These are phyloP conservation scores for Cucurbitaria berberidis DNA, from an alignment of 2,329 filamentous ascomycete genomes.

Conservation along the genomic window DNA sequence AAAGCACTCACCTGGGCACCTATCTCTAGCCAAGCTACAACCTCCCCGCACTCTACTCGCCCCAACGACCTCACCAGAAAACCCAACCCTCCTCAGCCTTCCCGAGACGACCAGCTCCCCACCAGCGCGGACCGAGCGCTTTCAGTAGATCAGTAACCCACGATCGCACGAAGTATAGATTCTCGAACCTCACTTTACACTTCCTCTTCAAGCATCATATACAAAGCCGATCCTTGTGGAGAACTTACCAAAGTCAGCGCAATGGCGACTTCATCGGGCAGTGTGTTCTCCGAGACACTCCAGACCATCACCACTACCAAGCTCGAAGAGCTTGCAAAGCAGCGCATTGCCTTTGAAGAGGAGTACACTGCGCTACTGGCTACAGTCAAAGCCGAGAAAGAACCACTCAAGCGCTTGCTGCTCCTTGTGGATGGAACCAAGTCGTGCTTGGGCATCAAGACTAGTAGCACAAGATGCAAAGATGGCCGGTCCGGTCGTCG, in stretches of 20 bases:
- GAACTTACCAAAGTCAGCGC: neutral
- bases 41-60: neutral
- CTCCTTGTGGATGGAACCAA: constrained; percentile 40
- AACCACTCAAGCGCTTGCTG: constrained; percentile 32
- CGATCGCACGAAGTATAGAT: neutral
- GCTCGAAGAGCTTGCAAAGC: constrained; percentile 47
- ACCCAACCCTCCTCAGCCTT: neutral
- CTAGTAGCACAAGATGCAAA: constrained; percentile 10
- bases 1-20: neutral
- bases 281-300: constrained; percentile 44
- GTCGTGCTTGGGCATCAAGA: constrained; percentile 33
- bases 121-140: neutral
- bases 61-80: neutral
- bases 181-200: neutral
- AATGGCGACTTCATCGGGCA: constrained; percentile 35
- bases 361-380: constrained; percentile 30
- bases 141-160: neutral
- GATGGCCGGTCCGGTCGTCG: constrained; percentile 20
- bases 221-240: neutral
- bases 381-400: constrained; percentile 15
- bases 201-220: neutral
- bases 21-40: neutral
- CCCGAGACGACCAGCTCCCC: neutral
- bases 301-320: constrained; percentile 47
- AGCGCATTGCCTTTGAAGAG: constrained; percentile 38